Base-by-base conservation (phyloP, 2,329 filamentous ascomycete genomes). In the Nothomitra cinnamomea region DNA sequence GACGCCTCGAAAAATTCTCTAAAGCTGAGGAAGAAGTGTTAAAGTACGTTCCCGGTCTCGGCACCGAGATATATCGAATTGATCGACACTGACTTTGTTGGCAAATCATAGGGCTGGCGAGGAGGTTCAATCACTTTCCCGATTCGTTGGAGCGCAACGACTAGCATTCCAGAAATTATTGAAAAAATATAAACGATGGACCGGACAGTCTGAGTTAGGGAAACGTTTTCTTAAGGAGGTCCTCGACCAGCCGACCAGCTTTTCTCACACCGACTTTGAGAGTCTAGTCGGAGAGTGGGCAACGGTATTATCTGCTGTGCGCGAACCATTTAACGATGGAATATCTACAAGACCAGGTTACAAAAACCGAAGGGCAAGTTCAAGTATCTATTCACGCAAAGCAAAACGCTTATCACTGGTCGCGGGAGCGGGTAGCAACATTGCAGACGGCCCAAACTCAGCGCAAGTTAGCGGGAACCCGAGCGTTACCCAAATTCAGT, bases 171-270 rank as follows among this genome's bases (percentile, higher is more conserved):
- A 79, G 54, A 94, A 94, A 68, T 82, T 94, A 38, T 70, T 89
- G 35, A 92, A 90, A 65, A 94, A 94, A 64, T 90, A 92, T 68
- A 72, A 83, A 75, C 89, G 88, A 75, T 92, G 87, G 87, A 90
- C 86, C 2, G 80, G 80, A 41, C 88, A 85, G 21, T 72, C 72
- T 4, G 73, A 76, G 0, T 70, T 92, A 21, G 76, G 77, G 56
- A 69, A 71, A 47, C 77, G 81, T 22, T 85, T 92, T 66, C 79
- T 77, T 56, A 74, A 81, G 28, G 76, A 81, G 59, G 69, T 90
- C 22, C 71, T 87, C 49, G 71, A 72, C 51, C 72, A 79, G 53
- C 80, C 79, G 2, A 83, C 82, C 65, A 85, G 82, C 66, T 87
- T 90, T 62, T 83, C 82, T 6, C 75, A 75, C 51, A 73, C 79